These are phyloP conservation scores for Pancytospora epiphaga DNA, from an alignment of 371 early-diverging fungal species.

Conservation along the genomic window DNA sequence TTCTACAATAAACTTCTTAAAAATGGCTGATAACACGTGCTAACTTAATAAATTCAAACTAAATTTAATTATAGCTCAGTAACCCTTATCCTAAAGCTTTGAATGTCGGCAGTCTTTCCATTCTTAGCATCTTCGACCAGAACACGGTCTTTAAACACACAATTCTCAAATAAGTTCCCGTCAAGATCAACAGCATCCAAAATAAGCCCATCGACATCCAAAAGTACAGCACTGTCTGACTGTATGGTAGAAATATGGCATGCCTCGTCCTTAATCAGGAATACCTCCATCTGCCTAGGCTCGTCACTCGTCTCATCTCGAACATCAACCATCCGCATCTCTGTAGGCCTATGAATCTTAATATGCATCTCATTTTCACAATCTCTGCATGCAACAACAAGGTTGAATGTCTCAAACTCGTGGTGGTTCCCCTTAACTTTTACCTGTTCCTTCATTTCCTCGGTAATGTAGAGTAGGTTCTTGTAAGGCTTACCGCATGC, in stretches of 20 bases:
- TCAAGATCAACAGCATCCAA: slow-evolving; percentile 7
- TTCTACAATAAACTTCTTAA: too few species aligned
- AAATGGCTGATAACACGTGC: too few species aligned
- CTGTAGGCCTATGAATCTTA: slow-evolving; percentile 1
- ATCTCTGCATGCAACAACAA: slow-evolving; percentile 10
- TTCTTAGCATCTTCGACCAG: slow-evolving; percentile 5
- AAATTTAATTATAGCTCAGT: not conserved
- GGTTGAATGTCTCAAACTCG: slow-evolving; percentile 13
- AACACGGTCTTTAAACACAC: not conserved
- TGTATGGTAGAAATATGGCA: slow-evolving; percentile 12
- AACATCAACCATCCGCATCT: not conserved
- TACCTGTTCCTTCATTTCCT: slow-evolving; percentile 3
- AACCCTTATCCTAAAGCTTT: slow-evolving; percentile 3
- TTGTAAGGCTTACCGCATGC: not conserved
- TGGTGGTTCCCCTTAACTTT: not conserved
- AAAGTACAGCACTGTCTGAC: slow-evolving; percentile 11
- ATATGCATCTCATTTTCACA: slow-evolving; percentile 15
- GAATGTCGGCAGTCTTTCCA: slow-evolving; percentile 9
- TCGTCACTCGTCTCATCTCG: not conserved
- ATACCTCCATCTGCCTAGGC: not conserved
- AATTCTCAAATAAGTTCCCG: slow-evolving; percentile 6
- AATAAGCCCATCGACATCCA: slow-evolving; percentile 27
- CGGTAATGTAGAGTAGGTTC: not conserved
- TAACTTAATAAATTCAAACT: too few species aligned
- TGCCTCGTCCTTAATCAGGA: not conserved